Percentiles rank a stretch among this genome's conserved stretches.
phyloP scores from a whole-genome alignment of 179 eudicot genomes.

The Sideroxylon spinosum region DNA sequence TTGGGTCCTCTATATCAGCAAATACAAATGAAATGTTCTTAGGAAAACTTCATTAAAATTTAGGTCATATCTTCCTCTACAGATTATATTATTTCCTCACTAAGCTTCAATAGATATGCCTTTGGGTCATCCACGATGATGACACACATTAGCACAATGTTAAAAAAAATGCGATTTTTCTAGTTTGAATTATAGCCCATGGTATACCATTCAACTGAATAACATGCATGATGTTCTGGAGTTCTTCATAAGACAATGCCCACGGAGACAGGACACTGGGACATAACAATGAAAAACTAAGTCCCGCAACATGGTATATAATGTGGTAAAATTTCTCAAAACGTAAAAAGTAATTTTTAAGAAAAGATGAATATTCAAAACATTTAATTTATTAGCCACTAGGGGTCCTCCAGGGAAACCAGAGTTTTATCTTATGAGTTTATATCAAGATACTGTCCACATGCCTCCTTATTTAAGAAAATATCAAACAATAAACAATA shows the following conservation, averaged over 20 bases:
- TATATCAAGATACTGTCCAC: background rate
- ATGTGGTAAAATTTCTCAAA: background rate
- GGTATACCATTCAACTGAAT: background rate
- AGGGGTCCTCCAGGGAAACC: background rate
- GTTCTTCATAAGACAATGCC: background rate
- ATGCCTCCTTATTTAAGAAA: conserved; percentile 1
- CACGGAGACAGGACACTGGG: background rate
- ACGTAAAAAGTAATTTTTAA: background rate
- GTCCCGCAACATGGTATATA: background rate
- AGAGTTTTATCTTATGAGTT: background rate
- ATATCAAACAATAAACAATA: conserved; percentile 24
- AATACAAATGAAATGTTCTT: background rate
- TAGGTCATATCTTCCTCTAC: too few relatives aligned
- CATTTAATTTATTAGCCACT: too few relatives aligned
- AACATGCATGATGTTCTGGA: background rate
- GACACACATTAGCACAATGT: too few relatives aligned
- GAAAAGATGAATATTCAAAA: background rate
- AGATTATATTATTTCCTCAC: too few relatives aligned
- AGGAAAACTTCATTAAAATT: too few relatives aligned
- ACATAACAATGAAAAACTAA: background rate
- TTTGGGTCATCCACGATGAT: too few relatives aligned
- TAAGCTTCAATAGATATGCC: too few relatives aligned
- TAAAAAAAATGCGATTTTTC: too few relatives aligned
- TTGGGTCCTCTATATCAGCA: background rate
- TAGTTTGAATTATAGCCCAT: background rate